These are phyloP conservation scores for Linnemannia elongata DNA, from an alignment of 192 early-diverging fungal genomes.

Conservation along the genomic window DNA sequence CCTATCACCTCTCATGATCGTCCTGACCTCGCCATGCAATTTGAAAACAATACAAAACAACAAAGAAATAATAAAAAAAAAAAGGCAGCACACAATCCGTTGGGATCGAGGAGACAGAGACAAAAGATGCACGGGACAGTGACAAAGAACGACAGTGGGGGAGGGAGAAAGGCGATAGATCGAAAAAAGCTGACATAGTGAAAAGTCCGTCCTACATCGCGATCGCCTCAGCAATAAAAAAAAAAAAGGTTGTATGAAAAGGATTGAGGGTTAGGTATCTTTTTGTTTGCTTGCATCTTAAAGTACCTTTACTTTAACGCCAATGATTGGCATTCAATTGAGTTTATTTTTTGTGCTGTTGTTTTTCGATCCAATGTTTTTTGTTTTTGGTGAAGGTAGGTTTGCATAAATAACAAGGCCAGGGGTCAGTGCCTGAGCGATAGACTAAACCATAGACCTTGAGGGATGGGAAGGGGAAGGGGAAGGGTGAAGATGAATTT, in stretches of 20 bases:
- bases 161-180: neutral
- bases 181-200: neutral
- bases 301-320: neutral
- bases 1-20: neutral
- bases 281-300: no score
- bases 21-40: neutral
- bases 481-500: no score
- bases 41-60: neutral
- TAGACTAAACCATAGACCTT: neutral
- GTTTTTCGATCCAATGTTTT: neutral
- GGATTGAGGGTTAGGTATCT: neutral
- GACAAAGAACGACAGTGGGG: neutral
- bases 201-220: neutral
- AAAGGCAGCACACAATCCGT: conserved; percentile 1
- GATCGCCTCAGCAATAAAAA: conserved; percentile 5
- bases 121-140: neutral
- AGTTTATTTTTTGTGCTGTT: neutral
- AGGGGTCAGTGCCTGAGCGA: neutral
- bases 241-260: conserved; percentile 5
- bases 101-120: neutral
- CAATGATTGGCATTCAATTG: neutral
- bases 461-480: neutral
- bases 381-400: neutral
- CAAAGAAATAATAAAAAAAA: neutral
- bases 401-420: neutral